Base-by-base conservation (phyloP, 1,139 yeast genomes). In the Oligophagozyma castellii region DNA sequence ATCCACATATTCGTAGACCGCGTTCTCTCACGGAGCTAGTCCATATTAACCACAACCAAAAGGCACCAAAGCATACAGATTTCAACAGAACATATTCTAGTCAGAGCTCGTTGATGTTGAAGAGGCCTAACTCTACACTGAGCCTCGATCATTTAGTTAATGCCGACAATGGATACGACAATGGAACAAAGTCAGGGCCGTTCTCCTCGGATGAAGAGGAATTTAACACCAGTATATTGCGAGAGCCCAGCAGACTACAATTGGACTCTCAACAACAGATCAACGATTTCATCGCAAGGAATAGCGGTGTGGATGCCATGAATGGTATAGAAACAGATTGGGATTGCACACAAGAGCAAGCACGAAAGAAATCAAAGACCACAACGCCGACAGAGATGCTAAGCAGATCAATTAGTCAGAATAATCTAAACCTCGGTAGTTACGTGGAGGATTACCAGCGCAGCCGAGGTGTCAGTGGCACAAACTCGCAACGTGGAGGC, bases 131-230 rank as follows among this genome's bases (percentile, higher is more conserved):
- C 16, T 45, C 50, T n/a, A 47, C 39, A 2, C 30, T 46, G 27
- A 39, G 40, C 23, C 31, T 46, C 28, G 36, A 35, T 23, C 43
- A 44, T 19, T 16, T 46, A 24, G 19, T 45, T n/a, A 32, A 36
- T 27, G 34, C 33, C 7, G 35, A 30, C 55, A 18, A 46, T 57
- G 26, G 55, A 54, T 24, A 61, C 54, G 19, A 58, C 13, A 32
- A 38, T 1, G 48, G 42, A 29, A 37, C 44, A 5, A 49, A 45
- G 16, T 30, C 39, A 5, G 45, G 37, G 10, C 29, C 23, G 18
- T 53, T 53, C 6, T 51, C 38, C 8, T 44, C 26, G 7, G 31
- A 31, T 5, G 41, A 35, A 12, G 39, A 32, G 13, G 29, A 32
- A 20, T 35, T 31, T 11, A 32, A 25, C 5, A n/a, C n/a, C n/a